Percentiles rank a stretch among this genome's conserved stretches.
Evolutionary conservation across 352 stramenopile genomes (phyloP).

Genomic region (Pythium grandisporangium): DNA sequence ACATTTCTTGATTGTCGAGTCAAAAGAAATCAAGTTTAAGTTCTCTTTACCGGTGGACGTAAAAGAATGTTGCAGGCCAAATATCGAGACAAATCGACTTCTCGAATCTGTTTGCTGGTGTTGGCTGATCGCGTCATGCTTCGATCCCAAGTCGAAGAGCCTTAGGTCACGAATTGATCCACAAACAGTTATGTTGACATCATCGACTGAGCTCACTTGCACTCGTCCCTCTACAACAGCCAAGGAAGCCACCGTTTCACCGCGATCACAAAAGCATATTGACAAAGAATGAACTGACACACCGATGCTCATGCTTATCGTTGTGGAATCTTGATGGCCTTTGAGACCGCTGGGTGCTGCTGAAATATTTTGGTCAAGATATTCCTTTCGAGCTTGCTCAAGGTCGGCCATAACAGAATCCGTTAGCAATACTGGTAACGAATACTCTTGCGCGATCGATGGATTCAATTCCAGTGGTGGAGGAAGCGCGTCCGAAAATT

Average conservation of each 20-base stretch:
- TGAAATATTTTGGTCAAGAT: constrained; percentile 25
- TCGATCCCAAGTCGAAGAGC: constrained; percentile 55
- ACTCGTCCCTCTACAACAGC: constrained; percentile 27
- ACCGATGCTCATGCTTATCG: constrained; percentile 30
- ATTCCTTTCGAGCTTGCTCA: constrained; percentile 55
- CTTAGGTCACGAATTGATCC: constrained; percentile 54
- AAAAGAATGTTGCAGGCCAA: constrained; percentile 31
- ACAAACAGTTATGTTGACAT: constrained; percentile 22
- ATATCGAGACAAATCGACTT: constrained; percentile 50
- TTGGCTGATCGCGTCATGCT: constrained; percentile 13
- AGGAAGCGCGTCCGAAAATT: constrained; percentile 19
- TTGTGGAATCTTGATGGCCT: neutral
- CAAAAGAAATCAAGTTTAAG: constrained; percentile 34
- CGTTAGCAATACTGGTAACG: constrained; percentile 56
- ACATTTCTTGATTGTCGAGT: constrained; percentile 33
- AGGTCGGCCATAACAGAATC: constrained; percentile 77
- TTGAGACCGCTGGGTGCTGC: neutral
- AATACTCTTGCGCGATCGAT: constrained; percentile 60
- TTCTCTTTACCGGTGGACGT: no score
- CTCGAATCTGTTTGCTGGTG: no score
- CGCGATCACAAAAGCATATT: constrained; percentile 64
- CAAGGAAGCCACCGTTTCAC: constrained; percentile 50
- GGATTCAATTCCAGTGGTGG: constrained; percentile 54
- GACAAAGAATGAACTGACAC: constrained; percentile 67
- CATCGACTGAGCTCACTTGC: constrained; percentile 1